phyloP scores from a whole-genome alignment of 768 basidiomycete species.

The Baorangia bicolor region DNA sequence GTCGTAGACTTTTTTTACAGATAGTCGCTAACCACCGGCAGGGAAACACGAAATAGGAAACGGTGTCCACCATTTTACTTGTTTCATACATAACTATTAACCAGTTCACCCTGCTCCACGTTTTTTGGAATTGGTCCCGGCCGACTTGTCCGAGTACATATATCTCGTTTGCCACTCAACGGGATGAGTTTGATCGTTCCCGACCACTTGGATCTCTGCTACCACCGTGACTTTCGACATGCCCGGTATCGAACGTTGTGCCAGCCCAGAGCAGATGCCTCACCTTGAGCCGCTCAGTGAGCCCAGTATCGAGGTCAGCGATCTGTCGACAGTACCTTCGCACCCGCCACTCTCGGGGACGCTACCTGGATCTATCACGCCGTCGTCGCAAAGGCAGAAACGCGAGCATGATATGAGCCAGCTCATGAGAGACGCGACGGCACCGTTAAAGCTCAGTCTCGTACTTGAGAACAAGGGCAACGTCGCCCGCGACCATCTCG shows the following conservation, averaged over 20 bases:
- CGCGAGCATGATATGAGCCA: background rate
- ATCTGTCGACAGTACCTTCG: background rate
- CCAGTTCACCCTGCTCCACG: background rate
- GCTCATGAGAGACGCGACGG: background rate
- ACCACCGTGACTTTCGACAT: slow-evolving; percentile 1
- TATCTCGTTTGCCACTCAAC: background rate
- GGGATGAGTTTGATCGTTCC: background rate
- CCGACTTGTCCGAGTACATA: slow-evolving; percentile 8
- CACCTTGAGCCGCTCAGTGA: slow-evolving; percentile 22
- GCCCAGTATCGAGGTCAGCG: slow-evolving; percentile 6
- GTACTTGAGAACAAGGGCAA: slow-evolving; percentile 58
- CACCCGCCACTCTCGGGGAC: background rate
- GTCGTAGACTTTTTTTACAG: too few relatives aligned
- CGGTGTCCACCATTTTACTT: background rate
- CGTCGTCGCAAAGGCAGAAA: background rate
- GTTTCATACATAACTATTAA: too few relatives aligned
- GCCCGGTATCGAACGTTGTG: slow-evolving; percentile 6
- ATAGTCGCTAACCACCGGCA: too few relatives aligned
- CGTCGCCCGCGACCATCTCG: slow-evolving; percentile 63
- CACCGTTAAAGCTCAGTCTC: slow-evolving; percentile 26
- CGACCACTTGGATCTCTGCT: background rate
- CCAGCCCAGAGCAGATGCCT: slow-evolving; percentile 17
- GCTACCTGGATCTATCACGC: background rate
- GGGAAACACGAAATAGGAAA: too few relatives aligned
- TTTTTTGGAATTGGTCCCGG: background rate